Evolutionary conservation across 2,329 filamentous ascomycete species (phyloP).

Genomic region (Penicillium sp.): DNA sequence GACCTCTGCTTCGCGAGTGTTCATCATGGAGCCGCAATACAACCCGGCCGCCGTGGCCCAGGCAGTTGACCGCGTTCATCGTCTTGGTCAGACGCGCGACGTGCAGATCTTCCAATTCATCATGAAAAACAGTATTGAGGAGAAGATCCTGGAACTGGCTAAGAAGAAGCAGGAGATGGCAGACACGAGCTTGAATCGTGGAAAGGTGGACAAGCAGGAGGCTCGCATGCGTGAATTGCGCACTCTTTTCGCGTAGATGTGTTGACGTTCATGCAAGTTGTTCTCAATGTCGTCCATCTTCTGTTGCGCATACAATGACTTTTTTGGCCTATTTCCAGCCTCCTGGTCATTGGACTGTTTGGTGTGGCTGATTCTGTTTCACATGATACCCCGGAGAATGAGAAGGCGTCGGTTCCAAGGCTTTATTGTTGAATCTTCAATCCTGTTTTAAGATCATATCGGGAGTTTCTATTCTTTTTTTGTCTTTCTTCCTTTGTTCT

Average conservation of each 20-base stretch:
- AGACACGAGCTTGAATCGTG: slow-evolving; percentile 75
- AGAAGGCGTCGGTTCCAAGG: slow-evolving; percentile 4
- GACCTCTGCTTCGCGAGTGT: slow-evolving; percentile 79
- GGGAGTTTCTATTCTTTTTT: not conserved
- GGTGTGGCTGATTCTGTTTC: slow-evolving; percentile 7
- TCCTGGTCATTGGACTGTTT: too few species aligned
- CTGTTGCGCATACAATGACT: not conserved
- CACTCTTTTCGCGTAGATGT: slow-evolving; percentile 51
- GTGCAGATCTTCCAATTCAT: slow-evolving; percentile 86
- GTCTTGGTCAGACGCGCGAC: slow-evolving; percentile 81
- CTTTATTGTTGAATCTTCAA: slow-evolving; percentile 7
- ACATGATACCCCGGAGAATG: slow-evolving; percentile 13
- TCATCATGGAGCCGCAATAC: slow-evolving; percentile 98
- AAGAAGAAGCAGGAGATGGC: slow-evolving; percentile 90
- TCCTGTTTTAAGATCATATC: not conserved
- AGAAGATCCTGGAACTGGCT: slow-evolving; percentile 86
- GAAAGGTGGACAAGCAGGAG: slow-evolving; percentile 57
- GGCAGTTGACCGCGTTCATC: slow-evolving; percentile 88
- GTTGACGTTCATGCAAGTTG: not conserved
- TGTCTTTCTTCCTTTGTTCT: slow-evolving; percentile 1
- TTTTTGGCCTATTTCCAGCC: not conserved
- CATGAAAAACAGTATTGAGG: slow-evolving; percentile 87
- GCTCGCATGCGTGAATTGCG: slow-evolving; percentile 61
- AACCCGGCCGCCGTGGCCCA: slow-evolving; percentile 94
- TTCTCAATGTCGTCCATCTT: not conserved